Base-by-base conservation (phyloP, 371 early-diverging fungal species). In the Apophysomyces variabilis region DNA sequence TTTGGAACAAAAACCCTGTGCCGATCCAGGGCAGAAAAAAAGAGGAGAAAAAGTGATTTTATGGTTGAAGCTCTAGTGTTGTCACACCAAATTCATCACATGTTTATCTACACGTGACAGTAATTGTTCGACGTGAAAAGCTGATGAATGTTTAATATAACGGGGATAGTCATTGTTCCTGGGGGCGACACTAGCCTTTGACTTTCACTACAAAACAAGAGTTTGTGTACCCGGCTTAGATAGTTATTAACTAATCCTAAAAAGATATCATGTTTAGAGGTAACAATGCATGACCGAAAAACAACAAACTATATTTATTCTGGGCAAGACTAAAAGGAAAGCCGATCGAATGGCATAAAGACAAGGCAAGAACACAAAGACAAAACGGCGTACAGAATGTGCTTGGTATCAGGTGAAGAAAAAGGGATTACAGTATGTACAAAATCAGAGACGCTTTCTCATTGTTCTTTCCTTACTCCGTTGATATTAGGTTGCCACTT, bases 51-150 rank as follows among this genome's bases (percentile, higher is more conserved):
- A 26, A 26, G 32, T 26, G 32, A 26, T 26, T 26, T 26, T 26
- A 26, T 26, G 3, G 32, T 26, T 26, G 32, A 26, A 26, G 0
- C 3, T 16, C 16, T 13, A 16, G 13, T 13, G 4, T 45, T 18
- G 46, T 45, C 16, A 18, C 46, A 45, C 46, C 46, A 45, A 45
- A 45, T 45, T 26, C 46, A 45, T 45, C 46, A 45, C 46, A 45
- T 45, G 46, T 2, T 13, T 18, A 13, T 45, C 16, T 45, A n/a
- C 46, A 45, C 16, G 46, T 45, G 46, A 45, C 46, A 45, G 13
- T 45, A 5, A 13, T n/a, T 18, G 46, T 45, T 45, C 46, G 46
- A 45, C 16, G 46, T 45, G 46, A 45, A 45, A 45, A 43, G 14
- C 43, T 43, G 14, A 43, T 43, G 32, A 26, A 26, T 26, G 32